These are phyloP conservation scores for Chytriomyces hyalinus DNA, from an alignment of 192 early-diverging fungal species.

Conservation along the genomic window DNA sequence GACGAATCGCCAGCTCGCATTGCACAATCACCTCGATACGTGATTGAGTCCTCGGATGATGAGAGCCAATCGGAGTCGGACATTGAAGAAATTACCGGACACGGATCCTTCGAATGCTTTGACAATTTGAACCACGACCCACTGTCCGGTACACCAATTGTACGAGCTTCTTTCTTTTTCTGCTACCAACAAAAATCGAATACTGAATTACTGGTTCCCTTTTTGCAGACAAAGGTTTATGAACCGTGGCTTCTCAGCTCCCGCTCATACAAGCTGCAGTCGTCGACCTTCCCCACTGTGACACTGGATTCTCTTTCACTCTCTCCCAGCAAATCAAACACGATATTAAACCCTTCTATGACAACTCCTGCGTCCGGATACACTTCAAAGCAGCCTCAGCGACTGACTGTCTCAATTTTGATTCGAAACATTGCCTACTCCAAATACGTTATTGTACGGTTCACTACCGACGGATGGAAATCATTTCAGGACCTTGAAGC, in stretches of 20 bases:
- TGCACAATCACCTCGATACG: constrained; percentile 16
- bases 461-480: constrained; percentile 84
- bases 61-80: constrained; percentile 22
- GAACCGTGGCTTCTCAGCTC: constrained; percentile 18
- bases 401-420: constrained; percentile 69
- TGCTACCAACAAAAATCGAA: no score
- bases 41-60: constrained; percentile 10
- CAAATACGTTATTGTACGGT: constrained; percentile 80
- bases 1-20: constrained; percentile 26
- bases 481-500: constrained; percentile 71
- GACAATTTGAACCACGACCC: background rate
- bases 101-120: background rate
- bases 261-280: background rate
- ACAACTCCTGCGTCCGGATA: constrained; percentile 31
- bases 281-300: background rate
- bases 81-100: constrained; percentile 10
- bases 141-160: no score
- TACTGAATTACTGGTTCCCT: no score
- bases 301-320: constrained; percentile 24
- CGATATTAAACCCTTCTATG: background rate
- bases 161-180: no score
- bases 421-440: constrained; percentile 88
- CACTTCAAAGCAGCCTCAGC: constrained; percentile 55
- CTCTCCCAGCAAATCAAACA: constrained; percentile 16
- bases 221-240: constrained; percentile 23